Base-by-base conservation (phyloP, 441 rosid species). In the Gossypium trilobum region DNA sequence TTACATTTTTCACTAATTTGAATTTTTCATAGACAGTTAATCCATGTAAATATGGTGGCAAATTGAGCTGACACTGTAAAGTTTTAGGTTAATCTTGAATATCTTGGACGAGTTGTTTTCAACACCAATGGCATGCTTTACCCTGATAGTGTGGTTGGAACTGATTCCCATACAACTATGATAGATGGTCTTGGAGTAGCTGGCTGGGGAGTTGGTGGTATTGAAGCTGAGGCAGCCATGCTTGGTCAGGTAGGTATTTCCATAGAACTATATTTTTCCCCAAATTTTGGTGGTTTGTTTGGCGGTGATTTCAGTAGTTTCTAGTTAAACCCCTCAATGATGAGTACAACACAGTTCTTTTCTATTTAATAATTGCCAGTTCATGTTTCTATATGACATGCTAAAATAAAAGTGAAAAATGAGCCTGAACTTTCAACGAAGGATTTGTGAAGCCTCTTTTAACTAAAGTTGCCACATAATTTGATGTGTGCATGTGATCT, bases 191-290 rank as follows among this genome's bases (percentile, higher is more conserved):
- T 95, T 74, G 98, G 98, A 80, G 99, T 95, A 78, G 95, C 99
- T 83, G 99, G 99, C 63, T 95, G 99, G 99, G 99, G 98, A 68
- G 98, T 95, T 81, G 99, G 99, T 75, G 99, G 98, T 64, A 95
- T 95, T 73, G 99, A 95, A 86, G 98, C 98, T 63, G 98, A 95
- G 82, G 97, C 98, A 36, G 82, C 93, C 59, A 95, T 95, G 97
- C 97, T 92, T 83, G 99, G 99, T 78, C 99, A 95, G 98, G 98
- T 92, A 85, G 70, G 60, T 61, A n/a, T 56, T 70, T 63, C 19
- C 16, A 63, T 75, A 36, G 29, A 68, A 33, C 5, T 52, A 23
- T 25, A 52, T 5, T 54, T 33, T 13, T 13, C 46, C 44, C 52
- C 46, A 6, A 46, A 46, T 6, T 13, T 11, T 52, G 22, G 22